Base-by-base conservation (phyloP, 495 filamentous ascomycete genomes). In the Achaetomiella virescens region DNA sequence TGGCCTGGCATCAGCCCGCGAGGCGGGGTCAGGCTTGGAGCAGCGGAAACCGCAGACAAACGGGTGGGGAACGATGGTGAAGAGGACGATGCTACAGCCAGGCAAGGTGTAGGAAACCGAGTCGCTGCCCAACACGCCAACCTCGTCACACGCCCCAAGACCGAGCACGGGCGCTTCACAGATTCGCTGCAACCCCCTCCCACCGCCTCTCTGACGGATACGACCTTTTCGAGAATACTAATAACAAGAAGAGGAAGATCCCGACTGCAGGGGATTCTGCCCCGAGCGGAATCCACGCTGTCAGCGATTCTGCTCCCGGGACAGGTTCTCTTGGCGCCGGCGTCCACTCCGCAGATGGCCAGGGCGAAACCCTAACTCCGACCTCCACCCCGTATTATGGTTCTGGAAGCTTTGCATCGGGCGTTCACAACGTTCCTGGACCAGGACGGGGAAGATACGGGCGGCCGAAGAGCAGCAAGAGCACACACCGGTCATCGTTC, bases 181-280 rank as follows among this genome's bases (percentile, higher is more conserved):
- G 76, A 76, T 54, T 70, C 72, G 11, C 72, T 75, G 25, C 66
- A 72, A 25, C 72, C 76, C 15, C 70, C 67, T 21, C 81, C 80
- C 14, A 72, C 77, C 5, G 62, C 74, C 3, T 83, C 81, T 22
- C 80, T 6, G 95, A 97, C 68, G 90, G 93, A 27, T 97, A 97
- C 67, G 95, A 97, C 66, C 91, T 88, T 17, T 95, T 96, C 63
- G 93, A 99, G 68, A 97, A 99, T 62, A 96, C 90, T 48, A 97
- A 96, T 67, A 97, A 99, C 68, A 99, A 99, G 71, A 98, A 99
- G 70, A 82, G 95, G 55, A 99, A 99, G 72, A 97, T 97, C 27
- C 95, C 95, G 5, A 88, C 88, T 0, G 86, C 89, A n/a, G 87
- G 85, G 4, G 85, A 82, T 48, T 72, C 81, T 5, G 70, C 64